Evolutionary conservation across 257 asterid species (phyloP).

Genomic region (Cordia subcordata): DNA sequence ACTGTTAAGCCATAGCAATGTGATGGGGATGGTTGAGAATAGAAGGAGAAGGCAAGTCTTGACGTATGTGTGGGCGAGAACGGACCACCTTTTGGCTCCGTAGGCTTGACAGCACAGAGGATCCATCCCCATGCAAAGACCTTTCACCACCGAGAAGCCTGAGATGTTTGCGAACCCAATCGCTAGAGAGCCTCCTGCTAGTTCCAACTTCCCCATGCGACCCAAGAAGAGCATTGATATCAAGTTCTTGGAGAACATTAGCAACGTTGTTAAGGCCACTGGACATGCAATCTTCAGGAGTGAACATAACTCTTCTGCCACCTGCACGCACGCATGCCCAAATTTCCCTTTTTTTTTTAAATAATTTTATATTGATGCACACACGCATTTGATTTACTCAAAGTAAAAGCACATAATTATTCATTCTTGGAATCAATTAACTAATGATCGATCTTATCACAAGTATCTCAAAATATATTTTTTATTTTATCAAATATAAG

Average conservation of each 20-base stretch:
- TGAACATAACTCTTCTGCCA: conserved; percentile 38
- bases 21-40: conserved; percentile 50
- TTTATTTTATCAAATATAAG: no score
- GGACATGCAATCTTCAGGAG: conserved; percentile 55
- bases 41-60: conserved; percentile 60
- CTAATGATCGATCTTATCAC: no score
- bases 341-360: not conserved
- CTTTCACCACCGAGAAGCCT: conserved; percentile 71
- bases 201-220: conserved; percentile 60
- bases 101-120: conserved; percentile 84
- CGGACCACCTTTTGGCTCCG: conserved; percentile 58
- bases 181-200: conserved; percentile 80
- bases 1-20: conserved; percentile 55
- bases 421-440: no score
- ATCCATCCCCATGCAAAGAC: conserved; percentile 76
- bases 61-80: conserved; percentile 56
- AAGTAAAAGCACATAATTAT: no score
- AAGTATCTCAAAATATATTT: no score
- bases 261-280: conserved; percentile 64
- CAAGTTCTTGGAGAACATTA: conserved; percentile 60
- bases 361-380: not conserved
- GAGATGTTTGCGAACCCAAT: conserved; percentile 77
- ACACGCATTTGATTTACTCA: no score
- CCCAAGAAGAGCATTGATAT: conserved; percentile 81
- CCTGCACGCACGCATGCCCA: conserved; percentile 23